Evolutionary conservation across 345 rosid species (phyloP).

Genomic region (Populus ilicifolia): DNA sequence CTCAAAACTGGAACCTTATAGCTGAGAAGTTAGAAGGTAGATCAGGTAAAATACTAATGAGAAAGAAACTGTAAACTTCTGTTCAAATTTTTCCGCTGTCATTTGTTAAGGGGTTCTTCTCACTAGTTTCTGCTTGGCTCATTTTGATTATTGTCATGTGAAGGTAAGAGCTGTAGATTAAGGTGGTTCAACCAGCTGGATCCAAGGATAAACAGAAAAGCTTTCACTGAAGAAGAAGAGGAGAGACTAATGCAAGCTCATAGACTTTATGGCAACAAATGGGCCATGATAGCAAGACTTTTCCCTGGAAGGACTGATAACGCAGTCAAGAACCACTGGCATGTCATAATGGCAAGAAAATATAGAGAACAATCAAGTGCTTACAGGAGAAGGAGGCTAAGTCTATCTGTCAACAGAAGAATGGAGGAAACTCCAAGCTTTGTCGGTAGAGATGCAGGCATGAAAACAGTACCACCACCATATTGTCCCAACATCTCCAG

Average conservation of each 20-base stretch:
- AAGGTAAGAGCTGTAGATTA: constrained; percentile 93
- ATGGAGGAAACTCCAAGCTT: constrained; percentile 32
- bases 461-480: constrained; percentile 16
- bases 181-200: constrained; percentile 98
- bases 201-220: constrained; percentile 87
- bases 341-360: constrained; percentile 95
- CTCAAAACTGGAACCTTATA: constrained; percentile 98
- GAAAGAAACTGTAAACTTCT: neutral
- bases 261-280: constrained; percentile 89
- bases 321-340: constrained; percentile 98
- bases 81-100: neutral
- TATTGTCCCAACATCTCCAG: constrained; percentile 21
- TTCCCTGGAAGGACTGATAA: constrained; percentile 99
- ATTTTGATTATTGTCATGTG: neutral
- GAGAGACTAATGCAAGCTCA: constrained; percentile 94
- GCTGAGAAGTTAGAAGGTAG: constrained; percentile 91
- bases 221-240: constrained; percentile 90
- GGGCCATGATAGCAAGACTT: constrained; percentile 98
- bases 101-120: neutral
- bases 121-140: neutral
- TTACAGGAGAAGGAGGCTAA: constrained; percentile 64
- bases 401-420: constrained; percentile 32
- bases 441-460: constrained; percentile 23
- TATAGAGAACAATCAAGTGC: constrained; percentile 81
- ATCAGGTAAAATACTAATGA: constrained; percentile 56